A percentile compares a stretch with the other conserved stretches of the same genome.
phyloP scores from a whole-genome alignment of 2,329 filamentous ascomycete species.

The Exophiala bonariae region DNA sequence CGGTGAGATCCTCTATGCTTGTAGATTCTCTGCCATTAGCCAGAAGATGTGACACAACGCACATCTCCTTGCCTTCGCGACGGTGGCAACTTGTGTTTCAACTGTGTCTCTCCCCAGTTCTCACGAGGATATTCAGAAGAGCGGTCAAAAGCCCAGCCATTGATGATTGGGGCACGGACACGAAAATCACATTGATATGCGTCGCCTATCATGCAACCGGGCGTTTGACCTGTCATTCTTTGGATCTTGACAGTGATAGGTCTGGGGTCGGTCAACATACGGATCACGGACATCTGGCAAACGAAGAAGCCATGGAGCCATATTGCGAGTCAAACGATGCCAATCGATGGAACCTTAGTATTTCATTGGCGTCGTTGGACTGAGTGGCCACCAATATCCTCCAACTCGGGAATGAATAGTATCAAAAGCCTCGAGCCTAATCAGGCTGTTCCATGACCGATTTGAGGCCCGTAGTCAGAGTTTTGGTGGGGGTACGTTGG shows the following conservation, averaged over 20 bases:
- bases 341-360: too few species aligned
- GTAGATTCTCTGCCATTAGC: too few species aligned
- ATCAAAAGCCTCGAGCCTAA: not conserved
- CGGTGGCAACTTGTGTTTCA: not conserved
- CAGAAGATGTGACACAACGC: constrained; percentile 11
- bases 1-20: not conserved
- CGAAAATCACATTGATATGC: not conserved
- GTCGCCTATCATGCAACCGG: constrained; percentile 9
- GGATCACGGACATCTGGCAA: not conserved
- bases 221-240: constrained; percentile 14
- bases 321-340: too few species aligned
- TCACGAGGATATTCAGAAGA: constrained; percentile 11
- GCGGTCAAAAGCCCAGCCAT: constrained; percentile 23
- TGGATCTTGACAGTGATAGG: too few species aligned
- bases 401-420: too few species aligned
- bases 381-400: not conserved
- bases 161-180: constrained; percentile 14
- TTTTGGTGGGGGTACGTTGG: not conserved
- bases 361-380: too few species aligned
- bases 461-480: too few species aligned
- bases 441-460: constrained; percentile 3
- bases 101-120: too few species aligned
- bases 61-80: constrained; percentile 7
- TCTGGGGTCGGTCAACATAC: too few species aligned
- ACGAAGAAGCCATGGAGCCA: constrained; percentile 1